These are phyloP conservation scores for Cavenderia fasciculata DNA, from an alignment of 78 protist species.

Conservation along the genomic window DNA sequence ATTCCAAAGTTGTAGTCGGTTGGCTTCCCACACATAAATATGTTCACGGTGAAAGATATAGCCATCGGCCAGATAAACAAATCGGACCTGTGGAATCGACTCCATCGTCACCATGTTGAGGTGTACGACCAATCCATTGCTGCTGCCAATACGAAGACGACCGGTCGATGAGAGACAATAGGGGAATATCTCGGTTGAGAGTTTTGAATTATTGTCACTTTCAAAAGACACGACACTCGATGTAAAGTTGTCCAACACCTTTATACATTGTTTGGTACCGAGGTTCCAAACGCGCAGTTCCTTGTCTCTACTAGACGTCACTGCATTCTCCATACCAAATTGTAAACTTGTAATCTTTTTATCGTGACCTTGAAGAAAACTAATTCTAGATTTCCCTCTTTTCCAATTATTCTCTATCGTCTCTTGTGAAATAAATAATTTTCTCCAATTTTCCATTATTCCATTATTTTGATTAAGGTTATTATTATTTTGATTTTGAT, in stretches of 20 bases:
- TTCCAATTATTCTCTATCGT: constrained; percentile 17
- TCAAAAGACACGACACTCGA: constrained; percentile 40
- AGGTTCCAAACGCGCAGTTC: constrained; percentile 31
- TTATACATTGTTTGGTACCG: neutral
- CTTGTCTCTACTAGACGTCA: constrained; percentile 20
- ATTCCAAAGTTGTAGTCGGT: constrained; percentile 19
- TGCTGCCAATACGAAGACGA: constrained; percentile 17
- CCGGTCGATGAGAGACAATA: neutral
- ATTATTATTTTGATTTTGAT: no score
- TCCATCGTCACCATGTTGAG: neutral
- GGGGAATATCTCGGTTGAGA: constrained; percentile 4
- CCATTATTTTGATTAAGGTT: no score
- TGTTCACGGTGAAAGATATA: constrained; percentile 18
- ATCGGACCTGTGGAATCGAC: neutral
- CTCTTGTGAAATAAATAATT: constrained; percentile 23
- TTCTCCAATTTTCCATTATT: constrained; percentile 5
- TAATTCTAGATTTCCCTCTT: constrained; percentile 8
- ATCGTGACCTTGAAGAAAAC: constrained; percentile 26
- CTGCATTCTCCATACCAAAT: neutral
- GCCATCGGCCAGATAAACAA: constrained; percentile 39
- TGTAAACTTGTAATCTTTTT: constrained; percentile 31
- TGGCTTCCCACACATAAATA: constrained; percentile 12
- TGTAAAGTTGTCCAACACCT: neutral
- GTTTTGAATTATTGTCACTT: constrained; percentile 24
- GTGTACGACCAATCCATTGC: constrained; percentile 34